Percentiles rank a stretch among this genome's conserved stretches.
phyloP scores from a whole-genome alignment of 495 filamentous ascomycete species.

The Cenococcum geophilum region DNA sequence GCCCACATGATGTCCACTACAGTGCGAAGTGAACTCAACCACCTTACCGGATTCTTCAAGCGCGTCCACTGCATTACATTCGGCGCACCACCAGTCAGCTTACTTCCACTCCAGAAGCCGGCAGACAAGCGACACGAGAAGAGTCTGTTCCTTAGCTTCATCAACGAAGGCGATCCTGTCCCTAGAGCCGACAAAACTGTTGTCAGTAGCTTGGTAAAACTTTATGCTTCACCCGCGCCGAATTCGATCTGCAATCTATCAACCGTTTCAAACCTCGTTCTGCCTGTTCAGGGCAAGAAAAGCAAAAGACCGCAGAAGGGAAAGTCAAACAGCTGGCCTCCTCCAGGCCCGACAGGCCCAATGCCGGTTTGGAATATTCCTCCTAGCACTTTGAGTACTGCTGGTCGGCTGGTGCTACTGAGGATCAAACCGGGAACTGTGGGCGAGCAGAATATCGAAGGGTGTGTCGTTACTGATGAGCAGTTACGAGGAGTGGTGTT shows the following conservation, averaged over 20 bases:
- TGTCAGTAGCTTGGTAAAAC: constrained; percentile 60
- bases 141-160: constrained; percentile 65
- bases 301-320: constrained; percentile 3
- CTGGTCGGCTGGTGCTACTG: constrained; percentile 25
- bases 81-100: constrained; percentile 67
- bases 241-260: constrained; percentile 12
- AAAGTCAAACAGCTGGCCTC: constrained; percentile 12
- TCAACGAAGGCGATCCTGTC: constrained; percentile 83
- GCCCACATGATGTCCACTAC: constrained; percentile 63
- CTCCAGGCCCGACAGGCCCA: background rate
- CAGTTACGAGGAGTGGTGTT: constrained; percentile 61
- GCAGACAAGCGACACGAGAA: constrained; percentile 45
- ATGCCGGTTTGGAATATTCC: constrained; percentile 23
- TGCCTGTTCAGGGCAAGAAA: constrained; percentile 5
- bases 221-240: constrained; percentile 61
- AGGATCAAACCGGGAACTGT: constrained; percentile 31
- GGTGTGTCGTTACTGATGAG: constrained; percentile 58
- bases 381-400: constrained; percentile 19
- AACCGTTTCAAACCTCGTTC: constrained; percentile 13
- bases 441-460: constrained; percentile 50
- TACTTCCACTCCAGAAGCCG: constrained; percentile 60
- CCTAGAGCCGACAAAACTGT: constrained; percentile 68
- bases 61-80: constrained; percentile 78
- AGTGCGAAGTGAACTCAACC: constrained; percentile 58
- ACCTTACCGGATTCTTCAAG: constrained; percentile 61